These are phyloP conservation scores for Eimeria zaria DNA, from an alignment of 169 alveolate genomes.

Conservation along the genomic window DNA sequence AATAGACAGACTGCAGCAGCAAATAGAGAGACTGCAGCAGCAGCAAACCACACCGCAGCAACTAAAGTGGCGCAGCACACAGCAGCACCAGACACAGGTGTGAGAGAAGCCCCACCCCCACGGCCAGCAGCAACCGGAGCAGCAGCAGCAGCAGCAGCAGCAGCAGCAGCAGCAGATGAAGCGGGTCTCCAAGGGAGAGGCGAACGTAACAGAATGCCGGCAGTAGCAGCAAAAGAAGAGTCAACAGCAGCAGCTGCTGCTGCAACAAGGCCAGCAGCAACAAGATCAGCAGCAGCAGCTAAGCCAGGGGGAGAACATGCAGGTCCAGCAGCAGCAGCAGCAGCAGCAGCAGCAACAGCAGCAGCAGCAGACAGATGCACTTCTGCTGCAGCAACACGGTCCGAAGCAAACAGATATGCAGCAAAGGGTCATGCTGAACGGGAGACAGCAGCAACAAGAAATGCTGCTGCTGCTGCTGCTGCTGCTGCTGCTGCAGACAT, in stretches of 20 bases:
- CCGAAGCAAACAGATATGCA: background rate
- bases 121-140: background rate
- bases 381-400: background rate
- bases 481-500: conserved; percentile 16
- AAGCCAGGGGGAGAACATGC: background rate
- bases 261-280: too few species aligned
- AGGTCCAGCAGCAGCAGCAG: conserved; percentile 32
- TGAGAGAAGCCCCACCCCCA: background rate
- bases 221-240: background rate
- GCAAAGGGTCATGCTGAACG: background rate
- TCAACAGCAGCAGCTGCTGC: too few species aligned
- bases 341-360: background rate
- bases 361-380: background rate
- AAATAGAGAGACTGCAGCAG: background rate
- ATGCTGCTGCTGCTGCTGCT: background rate
- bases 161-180: background rate
- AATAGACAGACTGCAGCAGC: background rate
- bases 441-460: background rate
- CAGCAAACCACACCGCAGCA: background rate
- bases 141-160: conserved; percentile 9
- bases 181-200: background rate
- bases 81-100: background rate
- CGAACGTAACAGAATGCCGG: background rate
- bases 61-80: background rate
- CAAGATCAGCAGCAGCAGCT: background rate